These are phyloP conservation scores for Cokeromyces recurvatus DNA, from an alignment of 371 early-diverging fungal genomes.

Conservation along the genomic window DNA sequence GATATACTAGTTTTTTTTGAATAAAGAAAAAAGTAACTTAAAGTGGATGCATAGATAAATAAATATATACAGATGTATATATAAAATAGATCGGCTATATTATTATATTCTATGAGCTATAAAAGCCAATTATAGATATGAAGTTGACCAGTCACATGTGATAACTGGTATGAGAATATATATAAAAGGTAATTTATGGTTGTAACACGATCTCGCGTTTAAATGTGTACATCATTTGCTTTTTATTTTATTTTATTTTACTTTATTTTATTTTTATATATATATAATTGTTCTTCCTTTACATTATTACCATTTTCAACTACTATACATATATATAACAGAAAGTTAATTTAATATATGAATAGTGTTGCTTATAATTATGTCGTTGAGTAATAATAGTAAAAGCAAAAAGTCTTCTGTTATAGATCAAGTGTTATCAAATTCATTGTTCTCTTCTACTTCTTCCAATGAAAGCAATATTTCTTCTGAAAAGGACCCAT, in stretches of 20 bases:
- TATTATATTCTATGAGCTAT: no score
- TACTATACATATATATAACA: no score
- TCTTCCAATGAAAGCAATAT: conserved; percentile 12
- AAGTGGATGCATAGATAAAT: conserved; percentile 10
- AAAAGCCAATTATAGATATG: background rate
- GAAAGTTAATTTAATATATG: no score
- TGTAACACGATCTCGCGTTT: no score
- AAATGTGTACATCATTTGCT: no score
- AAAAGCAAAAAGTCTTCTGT: conserved; percentile 4
- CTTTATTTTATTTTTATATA: conserved; percentile 1
- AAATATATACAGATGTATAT: conserved; percentile 1
- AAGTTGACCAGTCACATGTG: conserved; percentile 18
- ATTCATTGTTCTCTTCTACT: conserved; percentile 3
- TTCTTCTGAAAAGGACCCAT: conserved; percentile 44
- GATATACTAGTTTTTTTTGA: no score
- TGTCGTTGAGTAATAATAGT: conserved; percentile 6
- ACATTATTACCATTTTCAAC: no score
- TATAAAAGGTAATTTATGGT: conserved; percentile 11
- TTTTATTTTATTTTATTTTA: background rate
- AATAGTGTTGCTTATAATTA: no score
- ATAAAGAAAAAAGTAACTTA: no score
- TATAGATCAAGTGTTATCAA: conserved; percentile 20
- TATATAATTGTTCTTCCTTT: no score
- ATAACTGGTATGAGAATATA: conserved; percentile 20
- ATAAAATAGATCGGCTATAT: no score